Evolutionary conservation across 371 early-diverging fungal species (phyloP).

Genomic region (Mucor circinelloides): DNA sequence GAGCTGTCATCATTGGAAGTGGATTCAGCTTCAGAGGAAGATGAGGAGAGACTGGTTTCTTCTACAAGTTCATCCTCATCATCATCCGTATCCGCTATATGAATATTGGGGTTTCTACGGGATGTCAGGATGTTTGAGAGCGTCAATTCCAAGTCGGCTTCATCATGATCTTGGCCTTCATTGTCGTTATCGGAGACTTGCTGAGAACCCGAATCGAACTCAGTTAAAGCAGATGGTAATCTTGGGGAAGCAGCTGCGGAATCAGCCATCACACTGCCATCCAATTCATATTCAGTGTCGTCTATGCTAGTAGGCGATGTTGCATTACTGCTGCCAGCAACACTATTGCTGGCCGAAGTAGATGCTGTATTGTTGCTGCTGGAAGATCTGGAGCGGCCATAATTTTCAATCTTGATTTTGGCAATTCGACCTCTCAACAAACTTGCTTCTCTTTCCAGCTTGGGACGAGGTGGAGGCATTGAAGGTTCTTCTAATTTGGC

Average conservation of each 20-base stretch:
- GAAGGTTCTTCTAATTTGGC: background rate
- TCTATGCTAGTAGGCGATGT: background rate
- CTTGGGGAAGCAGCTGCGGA: background rate
- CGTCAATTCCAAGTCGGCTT: background rate
- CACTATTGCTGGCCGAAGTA: background rate
- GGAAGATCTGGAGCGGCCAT: background rate
- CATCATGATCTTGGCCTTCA: background rate
- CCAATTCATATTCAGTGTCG: background rate
- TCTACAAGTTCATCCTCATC: background rate
- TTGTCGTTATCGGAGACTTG: background rate
- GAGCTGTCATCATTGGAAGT: background rate
- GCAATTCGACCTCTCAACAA: background rate
- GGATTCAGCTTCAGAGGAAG: background rate
- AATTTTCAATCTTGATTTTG: background rate
- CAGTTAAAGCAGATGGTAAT: background rate
- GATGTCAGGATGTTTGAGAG: background rate
- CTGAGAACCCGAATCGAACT: slow-evolving; percentile 12
- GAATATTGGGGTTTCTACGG: background rate
- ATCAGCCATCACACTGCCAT: background rate
- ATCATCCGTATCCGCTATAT: background rate
- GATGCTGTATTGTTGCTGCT: background rate
- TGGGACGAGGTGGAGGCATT: background rate
- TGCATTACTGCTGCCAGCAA: background rate
- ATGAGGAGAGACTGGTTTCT: background rate
- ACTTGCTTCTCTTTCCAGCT: background rate